Base-by-base conservation (phyloP, 805 yeast species). In the Candida ponderosae region DNA sequence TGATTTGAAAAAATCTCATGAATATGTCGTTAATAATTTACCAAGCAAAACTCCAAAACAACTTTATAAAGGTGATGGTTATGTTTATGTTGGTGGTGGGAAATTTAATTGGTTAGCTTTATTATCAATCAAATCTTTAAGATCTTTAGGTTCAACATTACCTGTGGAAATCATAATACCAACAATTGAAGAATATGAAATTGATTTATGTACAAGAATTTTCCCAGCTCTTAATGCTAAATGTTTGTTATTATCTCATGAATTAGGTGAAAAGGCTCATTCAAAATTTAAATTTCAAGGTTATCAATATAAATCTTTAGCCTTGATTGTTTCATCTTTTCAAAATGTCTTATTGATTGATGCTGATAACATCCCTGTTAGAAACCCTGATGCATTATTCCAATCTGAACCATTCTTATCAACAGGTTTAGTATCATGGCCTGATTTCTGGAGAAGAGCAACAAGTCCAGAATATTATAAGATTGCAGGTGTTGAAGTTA, bases 371-470 rank as follows among this genome's bases (percentile, higher is more conserved):
- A 67, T 79, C 42, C 88, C 94, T 0, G 72, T 81, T 3, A 69
- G 67, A 47, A 68, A 78, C 11, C 81, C 90, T 3, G 83, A 78
- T 45, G 54, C 57, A 16, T 53, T 84, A 18, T 81, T 86, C 53
- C 62, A 60, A 4, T 57, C 70, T 11, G 75, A 76, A 32, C 78
- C 85, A 1, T 85, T 72, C 58, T 43, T 50, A 15, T 54, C 66
- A 11, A 60, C 65, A 40, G 75, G 79, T 40, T 59, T 75, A 54
- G 59, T 79, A 19, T 56, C 77, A 19, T 86, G 94, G 90, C 94
- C 95, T 2, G 96, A 86, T 58, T 86, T 79, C 56, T 86, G 95
- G 95, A 74, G 80, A 56, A 70, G 95, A 45, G 77, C 89, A 6
- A 83, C 89, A 1, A 74, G 84, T 1, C 95, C 95, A 6, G 61